Base-by-base conservation (phyloP, 225 moss, liverwort and hornwort species). In the Sphagnum contortum region DNA sequence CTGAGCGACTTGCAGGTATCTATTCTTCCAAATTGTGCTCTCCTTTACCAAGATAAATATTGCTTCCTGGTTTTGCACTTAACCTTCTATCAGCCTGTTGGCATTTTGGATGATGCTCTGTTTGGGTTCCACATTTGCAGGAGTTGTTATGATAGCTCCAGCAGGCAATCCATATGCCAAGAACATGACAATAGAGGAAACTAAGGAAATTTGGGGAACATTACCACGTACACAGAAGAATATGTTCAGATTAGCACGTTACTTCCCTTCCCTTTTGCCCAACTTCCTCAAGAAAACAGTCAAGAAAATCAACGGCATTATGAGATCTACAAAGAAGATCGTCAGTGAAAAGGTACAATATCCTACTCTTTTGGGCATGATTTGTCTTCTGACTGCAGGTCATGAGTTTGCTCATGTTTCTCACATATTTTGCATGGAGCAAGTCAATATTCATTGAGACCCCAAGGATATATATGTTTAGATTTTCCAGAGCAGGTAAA, bases 141-240 rank as follows among this genome's bases (percentile, higher is more conserved):
- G 94, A 64, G 91, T 92, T 69, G 88, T 79, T 9, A 54, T 95
- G 76, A 74, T 95, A 64, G 94, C 88, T 5, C 94, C 94, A 45
- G 73, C 84, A 29, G 88, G 89, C 50, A 91, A 56, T 63, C 89
- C 88, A 4, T 95, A 84, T 12, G 77, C 75, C 47, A 79, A 78
- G 53, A 81, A 81, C 56, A 78, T 80, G 70, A 89, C 84, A 12
- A 86, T 74, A 64, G 83, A 79, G 47, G 94, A 89, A 75, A 72
- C 77, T 57, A 76, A 79, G 65, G 72, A 70, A 49, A 89, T 86
- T 14, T 95, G 91, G 94, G 79, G 70, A n/a, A 66, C 71, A n/a
- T 72, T 86, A 69, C 83, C 77, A 68, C 54, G 60, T 12, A 72
- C 77, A 7, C 62, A 70, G 62, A 89, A 80, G 72, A 79, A 78